phyloP scores from a whole-genome alignment of 176 grass and related monocot genomes.

The Aegilops tauschii region DNA sequence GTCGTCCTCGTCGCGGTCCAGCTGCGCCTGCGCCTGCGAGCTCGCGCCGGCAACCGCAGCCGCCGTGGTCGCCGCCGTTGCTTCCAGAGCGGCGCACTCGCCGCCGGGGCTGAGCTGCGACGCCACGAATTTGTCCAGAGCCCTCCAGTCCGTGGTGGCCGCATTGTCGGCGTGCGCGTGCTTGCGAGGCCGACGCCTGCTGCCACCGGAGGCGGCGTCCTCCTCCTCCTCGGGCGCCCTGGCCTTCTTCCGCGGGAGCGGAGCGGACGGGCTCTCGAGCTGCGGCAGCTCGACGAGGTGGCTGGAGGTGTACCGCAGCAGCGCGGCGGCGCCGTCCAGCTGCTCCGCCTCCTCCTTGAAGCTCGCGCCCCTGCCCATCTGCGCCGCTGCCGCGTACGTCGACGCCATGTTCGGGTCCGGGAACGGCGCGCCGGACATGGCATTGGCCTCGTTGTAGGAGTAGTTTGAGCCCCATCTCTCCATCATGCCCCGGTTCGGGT shows the following conservation, averaged over 20 bases:
- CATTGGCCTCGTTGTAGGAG: conserved; percentile 43
- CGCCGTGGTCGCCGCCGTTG: background rate
- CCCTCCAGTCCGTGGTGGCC: conserved; percentile 67
- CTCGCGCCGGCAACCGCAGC: background rate
- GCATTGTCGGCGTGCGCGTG: conserved; percentile 8
- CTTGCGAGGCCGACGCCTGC: conserved; percentile 28
- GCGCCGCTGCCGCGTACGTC: conserved; percentile 22
- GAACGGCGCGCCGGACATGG: conserved; percentile 22
- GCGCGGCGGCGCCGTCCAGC: conserved; percentile 36
- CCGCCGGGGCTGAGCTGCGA: conserved; percentile 64
- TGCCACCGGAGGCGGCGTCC: background rate
- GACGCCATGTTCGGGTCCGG: conserved; percentile 34
- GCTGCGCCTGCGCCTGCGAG: conserved; percentile 16
- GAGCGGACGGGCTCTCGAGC: conserved; percentile 65
- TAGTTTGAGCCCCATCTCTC: conserved; percentile 61
- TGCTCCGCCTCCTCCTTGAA: conserved; percentile 65
- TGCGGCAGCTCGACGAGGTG: conserved; percentile 60
- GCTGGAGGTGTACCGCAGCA: conserved; percentile 47
- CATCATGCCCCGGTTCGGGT: conserved; percentile 41
- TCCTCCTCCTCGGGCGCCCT: conserved; percentile 11
- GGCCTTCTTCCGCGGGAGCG: conserved; percentile 21
- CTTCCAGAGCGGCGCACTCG: conserved; percentile 19
- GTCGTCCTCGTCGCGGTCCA: conserved; percentile 41
- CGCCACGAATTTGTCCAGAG: conserved; percentile 75
- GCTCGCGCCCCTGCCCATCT: conserved; percentile 40